These are phyloP conservation scores for Fomes fomentarius DNA, from an alignment of 1,284 basidiomycete genomes.

Conservation along the genomic window DNA sequence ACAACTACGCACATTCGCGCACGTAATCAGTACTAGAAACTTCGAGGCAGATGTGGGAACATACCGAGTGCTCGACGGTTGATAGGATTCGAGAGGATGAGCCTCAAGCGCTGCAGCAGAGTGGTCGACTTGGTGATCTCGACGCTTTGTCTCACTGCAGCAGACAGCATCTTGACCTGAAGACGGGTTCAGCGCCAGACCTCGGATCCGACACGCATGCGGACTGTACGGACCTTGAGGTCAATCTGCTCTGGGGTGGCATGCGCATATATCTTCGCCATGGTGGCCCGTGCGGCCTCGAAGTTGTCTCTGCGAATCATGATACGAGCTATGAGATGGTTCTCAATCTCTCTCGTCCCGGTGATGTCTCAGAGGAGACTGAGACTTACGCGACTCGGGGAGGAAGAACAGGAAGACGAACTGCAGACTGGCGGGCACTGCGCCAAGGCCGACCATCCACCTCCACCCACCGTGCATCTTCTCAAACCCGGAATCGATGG, in stretches of 20 bases:
- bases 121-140: conserved; percentile 66
- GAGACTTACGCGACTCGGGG: conserved; percentile 73
- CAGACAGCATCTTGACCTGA: conserved; percentile 61
- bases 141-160: conserved; percentile 65
- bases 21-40: background rate
- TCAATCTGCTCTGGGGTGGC: conserved; percentile 68
- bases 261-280: conserved; percentile 68
- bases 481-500: conserved; percentile 75
- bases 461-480: conserved; percentile 72
- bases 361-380: background rate
- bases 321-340: conserved; percentile 60
- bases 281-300: conserved; percentile 51
- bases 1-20: conserved; percentile 50
- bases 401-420: conserved; percentile 64
- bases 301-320: conserved; percentile 60
- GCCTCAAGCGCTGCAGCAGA: conserved; percentile 55
- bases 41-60: conserved; percentile 29
- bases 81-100: conserved; percentile 57
- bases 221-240: conserved; percentile 51
- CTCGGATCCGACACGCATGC: background rate
- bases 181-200: background rate
- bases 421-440: conserved; percentile 70
- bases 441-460: conserved; percentile 83
- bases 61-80: conserved; percentile 75
- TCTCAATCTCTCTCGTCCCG: background rate